Conservation (phyloP, 2,329 filamentous ascomycete genomes). For the Colletotrichum ledebouriae region DNA sequence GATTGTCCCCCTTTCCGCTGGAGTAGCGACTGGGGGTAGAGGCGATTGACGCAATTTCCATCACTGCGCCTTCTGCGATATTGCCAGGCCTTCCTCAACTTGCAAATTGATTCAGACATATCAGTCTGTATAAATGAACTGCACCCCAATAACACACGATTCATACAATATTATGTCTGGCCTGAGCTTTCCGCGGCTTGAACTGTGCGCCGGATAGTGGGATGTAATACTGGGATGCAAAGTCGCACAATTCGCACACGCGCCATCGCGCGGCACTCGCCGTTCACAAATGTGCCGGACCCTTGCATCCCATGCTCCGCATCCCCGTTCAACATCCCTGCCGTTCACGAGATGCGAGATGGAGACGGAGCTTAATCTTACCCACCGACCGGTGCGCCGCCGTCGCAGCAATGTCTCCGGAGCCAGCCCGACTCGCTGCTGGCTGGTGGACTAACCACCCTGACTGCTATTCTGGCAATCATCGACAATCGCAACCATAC, state of each 20-base stretch:
- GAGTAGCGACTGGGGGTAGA: constrained; percentile 17
- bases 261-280: constrained; percentile 32
- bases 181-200: constrained; percentile 34
- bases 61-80: constrained; percentile 16
- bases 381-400: constrained; percentile 41
- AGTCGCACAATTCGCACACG: constrained; percentile 33
- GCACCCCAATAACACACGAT: constrained; percentile 22
- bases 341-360: constrained; percentile 38
- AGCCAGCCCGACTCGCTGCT: constrained; percentile 38
- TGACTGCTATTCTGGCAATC: not conserved
- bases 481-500: not conserved
- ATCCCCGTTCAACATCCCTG: constrained; percentile 37
- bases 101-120: not conserved
- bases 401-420: constrained; percentile 34
- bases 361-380: constrained; percentile 43
- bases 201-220: constrained; percentile 21
- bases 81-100: constrained; percentile 14
- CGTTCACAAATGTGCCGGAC: constrained; percentile 30
- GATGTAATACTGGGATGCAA: constrained; percentile 26
- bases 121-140: not conserved
- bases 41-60: constrained; percentile 30
- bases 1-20: constrained; percentile 28
- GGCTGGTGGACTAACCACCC: constrained; percentile 1
- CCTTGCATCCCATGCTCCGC: constrained; percentile 37
- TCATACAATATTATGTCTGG: constrained; percentile 21